Conservation (phyloP, 176 grass and related monocot genomes). For the Dendrocalamus sinicus region DNA sequence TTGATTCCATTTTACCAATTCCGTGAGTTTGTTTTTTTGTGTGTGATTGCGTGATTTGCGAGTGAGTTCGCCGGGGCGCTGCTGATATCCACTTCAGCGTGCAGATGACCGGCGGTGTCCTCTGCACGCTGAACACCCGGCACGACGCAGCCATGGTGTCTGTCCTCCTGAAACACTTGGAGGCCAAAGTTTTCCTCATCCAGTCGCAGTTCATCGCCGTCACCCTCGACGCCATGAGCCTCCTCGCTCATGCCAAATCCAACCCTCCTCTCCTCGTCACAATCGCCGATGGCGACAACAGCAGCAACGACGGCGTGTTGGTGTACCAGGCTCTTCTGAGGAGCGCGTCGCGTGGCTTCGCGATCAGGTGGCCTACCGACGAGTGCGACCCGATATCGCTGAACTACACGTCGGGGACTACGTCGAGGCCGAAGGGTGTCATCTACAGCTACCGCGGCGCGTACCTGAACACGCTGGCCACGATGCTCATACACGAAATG, state of each 20-base stretch:
- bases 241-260: background rate
- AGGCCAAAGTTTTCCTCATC: slow-evolving; percentile 59
- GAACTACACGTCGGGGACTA: slow-evolving; percentile 77
- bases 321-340: slow-evolving; percentile 50
- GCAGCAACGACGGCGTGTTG: background rate
- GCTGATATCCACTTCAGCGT: slow-evolving; percentile 67
- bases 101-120: slow-evolving; percentile 58
- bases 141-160: slow-evolving; percentile 58
- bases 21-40: no score
- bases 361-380: slow-evolving; percentile 63
- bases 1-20: no score
- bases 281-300: background rate
- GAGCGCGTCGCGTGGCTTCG: slow-evolving; percentile 26
- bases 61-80: no score
- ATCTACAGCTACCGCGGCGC: slow-evolving; percentile 74
- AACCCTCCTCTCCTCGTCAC: slow-evolving; percentile 40
- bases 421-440: slow-evolving; percentile 64
- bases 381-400: slow-evolving; percentile 64
- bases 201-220: slow-evolving; percentile 47
- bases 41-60: no score
- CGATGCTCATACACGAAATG: slow-evolving; percentile 46
- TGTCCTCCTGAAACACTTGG: slow-evolving; percentile 48
- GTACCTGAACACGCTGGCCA: slow-evolving; percentile 63
- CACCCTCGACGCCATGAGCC: slow-evolving; percentile 30
- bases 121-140: slow-evolving; percentile 57